phyloP scores from a whole-genome alignment of 495 filamentous ascomycete species.

The Pyrenula massariospora region DNA sequence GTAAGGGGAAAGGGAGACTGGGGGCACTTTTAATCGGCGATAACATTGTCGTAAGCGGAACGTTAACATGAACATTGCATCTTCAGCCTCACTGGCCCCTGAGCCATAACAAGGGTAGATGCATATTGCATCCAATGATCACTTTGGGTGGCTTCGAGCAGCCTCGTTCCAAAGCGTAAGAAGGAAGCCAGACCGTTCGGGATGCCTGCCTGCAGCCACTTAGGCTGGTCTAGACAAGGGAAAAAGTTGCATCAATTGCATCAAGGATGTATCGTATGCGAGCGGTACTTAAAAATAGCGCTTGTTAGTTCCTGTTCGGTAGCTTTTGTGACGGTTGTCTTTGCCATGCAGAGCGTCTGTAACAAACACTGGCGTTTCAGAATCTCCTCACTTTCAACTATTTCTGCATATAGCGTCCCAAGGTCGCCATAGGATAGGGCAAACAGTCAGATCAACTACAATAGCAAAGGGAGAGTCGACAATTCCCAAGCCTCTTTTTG shows the following conservation, averaged over 20 bases:
- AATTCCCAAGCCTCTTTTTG: conserved; percentile 12
- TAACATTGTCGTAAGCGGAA: background rate
- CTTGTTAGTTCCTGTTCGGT: background rate
- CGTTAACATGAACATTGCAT: background rate
- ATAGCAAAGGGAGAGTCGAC: conserved; percentile 9
- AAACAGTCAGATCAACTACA: conserved; percentile 9
- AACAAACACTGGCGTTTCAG: background rate
- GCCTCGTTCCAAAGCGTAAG: background rate
- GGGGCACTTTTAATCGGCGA: background rate
- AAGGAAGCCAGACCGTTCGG: too few species aligned
- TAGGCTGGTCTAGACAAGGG: background rate
- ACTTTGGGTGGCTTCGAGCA: background rate
- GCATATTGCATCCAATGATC: background rate
- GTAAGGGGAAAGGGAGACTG: background rate
- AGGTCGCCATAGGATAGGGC: conserved; percentile 8
- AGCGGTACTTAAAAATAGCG: too few species aligned
- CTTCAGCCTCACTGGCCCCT: background rate
- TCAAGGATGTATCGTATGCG: too few species aligned
- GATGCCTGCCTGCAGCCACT: background rate
- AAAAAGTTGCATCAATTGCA: background rate
- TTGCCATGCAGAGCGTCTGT: too few species aligned
- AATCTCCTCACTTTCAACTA: background rate
- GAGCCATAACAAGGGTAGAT: background rate
- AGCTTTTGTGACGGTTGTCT: too few species aligned
- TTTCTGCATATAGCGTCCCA: conserved; percentile 11